A percentile compares a stretch with the other conserved stretches of the same genome.
Evolutionary conservation across 495 filamentous ascomycete species (phyloP).

Genomic region (Podospora pseudocomata): DNA sequence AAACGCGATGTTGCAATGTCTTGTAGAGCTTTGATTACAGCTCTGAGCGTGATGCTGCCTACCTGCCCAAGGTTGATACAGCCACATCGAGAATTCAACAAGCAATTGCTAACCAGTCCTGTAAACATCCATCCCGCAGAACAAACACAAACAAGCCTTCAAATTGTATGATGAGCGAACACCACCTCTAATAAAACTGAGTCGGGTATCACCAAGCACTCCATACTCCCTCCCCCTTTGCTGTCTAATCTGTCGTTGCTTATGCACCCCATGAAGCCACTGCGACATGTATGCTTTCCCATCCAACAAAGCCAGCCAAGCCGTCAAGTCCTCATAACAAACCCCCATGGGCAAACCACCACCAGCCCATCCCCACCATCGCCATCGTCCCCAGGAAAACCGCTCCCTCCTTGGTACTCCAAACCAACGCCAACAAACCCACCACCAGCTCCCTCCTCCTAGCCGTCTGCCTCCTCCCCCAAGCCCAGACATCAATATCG

Average conservation of each 20-base stretch:
- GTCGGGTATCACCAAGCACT: neutral
- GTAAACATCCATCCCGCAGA: too few species aligned
- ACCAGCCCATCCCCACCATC: constrained; percentile 34
- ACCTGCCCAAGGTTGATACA: too few species aligned
- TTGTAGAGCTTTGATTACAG: too few species aligned
- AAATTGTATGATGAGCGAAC: too few species aligned
- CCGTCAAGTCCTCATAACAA: constrained; percentile 9
- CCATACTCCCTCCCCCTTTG: neutral
- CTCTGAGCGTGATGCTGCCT: too few species aligned
- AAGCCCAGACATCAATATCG: constrained; percentile 41
- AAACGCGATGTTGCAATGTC: too few species aligned
- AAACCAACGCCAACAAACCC: constrained; percentile 46
- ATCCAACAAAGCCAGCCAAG: neutral
- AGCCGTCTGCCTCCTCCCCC: constrained; percentile 40
- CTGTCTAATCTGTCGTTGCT: neutral
- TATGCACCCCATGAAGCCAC: neutral
- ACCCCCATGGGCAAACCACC: constrained; percentile 34
- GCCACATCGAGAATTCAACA: too few species aligned
- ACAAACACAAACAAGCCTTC: too few species aligned
- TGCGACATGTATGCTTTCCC: neutral
- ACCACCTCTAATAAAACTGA: neutral
- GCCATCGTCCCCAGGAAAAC: constrained; percentile 36
- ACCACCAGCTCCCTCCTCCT: constrained; percentile 41
- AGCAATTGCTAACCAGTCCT: too few species aligned
- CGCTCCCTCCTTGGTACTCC: constrained; percentile 42